Evolutionary conservation across 23 red algal genomes (phyloP).

Genomic region (Gracilaria caudata): DNA sequence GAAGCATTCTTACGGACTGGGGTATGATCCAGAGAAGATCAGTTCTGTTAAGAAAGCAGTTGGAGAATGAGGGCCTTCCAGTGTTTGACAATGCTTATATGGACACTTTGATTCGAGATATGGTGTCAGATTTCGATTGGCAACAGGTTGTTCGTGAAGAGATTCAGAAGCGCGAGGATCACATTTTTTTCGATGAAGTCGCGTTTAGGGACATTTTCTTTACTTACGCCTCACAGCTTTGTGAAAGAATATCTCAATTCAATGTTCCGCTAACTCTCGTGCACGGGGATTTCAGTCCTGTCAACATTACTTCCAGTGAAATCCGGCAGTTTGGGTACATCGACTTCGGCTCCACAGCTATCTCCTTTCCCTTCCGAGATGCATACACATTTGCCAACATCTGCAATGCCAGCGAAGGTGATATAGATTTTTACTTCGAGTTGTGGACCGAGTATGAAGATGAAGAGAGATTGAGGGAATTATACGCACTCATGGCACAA

Average conservation of each 20-base stretch:
- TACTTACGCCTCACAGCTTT: not conserved
- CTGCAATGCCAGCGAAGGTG: conserved; percentile 4
- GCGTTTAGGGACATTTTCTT: not conserved
- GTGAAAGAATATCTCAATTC: conserved; percentile 7
- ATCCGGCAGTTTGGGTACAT: not conserved
- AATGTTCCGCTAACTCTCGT: not conserved
- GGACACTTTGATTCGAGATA: not conserved
- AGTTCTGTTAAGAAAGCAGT: not conserved
- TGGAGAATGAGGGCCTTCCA: not conserved
- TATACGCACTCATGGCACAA: not conserved
- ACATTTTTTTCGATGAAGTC: not conserved
- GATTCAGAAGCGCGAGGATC: not conserved
- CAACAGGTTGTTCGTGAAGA: not conserved
- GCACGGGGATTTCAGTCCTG: not conserved
- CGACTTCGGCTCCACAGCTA: not conserved
- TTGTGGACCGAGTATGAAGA: conserved; percentile 1
- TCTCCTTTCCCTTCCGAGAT: conserved; percentile 3
- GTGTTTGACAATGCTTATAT: not conserved
- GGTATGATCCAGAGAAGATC: conserved; percentile 3
- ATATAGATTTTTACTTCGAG: conserved; percentile 6
- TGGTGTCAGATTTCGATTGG: not conserved
- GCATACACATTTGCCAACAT: not conserved
- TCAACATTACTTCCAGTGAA: not conserved
- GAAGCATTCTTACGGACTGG: not conserved
- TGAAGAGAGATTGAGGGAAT: not conserved